phyloP scores from a whole-genome alignment of 176 grass and related monocot genomes.

The Panicum miliaceum region DNA sequence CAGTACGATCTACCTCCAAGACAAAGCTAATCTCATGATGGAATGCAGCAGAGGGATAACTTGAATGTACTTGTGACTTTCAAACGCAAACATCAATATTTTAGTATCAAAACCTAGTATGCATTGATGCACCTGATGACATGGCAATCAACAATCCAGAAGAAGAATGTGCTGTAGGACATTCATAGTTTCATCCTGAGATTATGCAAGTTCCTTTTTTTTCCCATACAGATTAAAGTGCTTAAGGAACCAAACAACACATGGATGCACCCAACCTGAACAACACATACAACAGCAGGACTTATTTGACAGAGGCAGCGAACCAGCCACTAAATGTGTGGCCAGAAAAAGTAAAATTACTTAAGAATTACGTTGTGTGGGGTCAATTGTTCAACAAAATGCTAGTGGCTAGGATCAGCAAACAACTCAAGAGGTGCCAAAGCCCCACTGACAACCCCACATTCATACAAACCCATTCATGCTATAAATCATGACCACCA shows the following conservation, averaged over 20 bases:
- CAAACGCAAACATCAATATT: no score
- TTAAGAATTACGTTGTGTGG: not conserved
- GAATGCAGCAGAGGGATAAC: no score
- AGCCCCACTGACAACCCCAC: not conserved
- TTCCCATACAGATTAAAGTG: not conserved
- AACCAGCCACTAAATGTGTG: not conserved
- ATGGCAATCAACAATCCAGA: no score
- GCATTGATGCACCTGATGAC: no score
- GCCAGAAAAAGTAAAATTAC: not conserved
- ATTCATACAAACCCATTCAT: not conserved
- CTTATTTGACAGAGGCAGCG: not conserved
- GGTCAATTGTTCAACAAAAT: not conserved
- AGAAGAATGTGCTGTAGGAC: no score
- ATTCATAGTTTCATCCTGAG: conserved; percentile 8
- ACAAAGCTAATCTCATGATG: no score
- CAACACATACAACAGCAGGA: not conserved
- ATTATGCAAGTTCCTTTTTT: not conserved
- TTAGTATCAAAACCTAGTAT: no score
- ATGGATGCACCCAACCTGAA: not conserved
- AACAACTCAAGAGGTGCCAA: not conserved
- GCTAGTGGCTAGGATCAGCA: not conserved
- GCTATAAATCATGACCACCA: not conserved
- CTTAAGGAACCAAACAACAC: not conserved
- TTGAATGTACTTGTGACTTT: no score
- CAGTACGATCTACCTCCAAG: no score